Percentiles rank a stretch among this genome's conserved stretches.
Evolutionary conservation across 1,284 basidiomycete species (phyloP).

Genomic region (Ceratobasidium sp.): DNA sequence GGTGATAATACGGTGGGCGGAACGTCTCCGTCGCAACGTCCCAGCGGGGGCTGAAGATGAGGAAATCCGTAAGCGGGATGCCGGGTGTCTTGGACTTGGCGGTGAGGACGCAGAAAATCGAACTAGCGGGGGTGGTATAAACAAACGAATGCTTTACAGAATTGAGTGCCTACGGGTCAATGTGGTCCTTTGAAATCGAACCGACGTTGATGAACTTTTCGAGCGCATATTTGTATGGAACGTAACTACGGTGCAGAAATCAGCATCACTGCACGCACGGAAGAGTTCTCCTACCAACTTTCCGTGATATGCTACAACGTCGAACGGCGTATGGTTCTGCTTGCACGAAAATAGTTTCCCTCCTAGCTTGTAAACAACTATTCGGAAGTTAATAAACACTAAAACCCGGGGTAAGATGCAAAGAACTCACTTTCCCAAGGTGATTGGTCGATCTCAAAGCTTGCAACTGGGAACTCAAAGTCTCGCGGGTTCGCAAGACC

Average conservation of each 20-base stretch:
- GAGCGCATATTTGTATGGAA: conserved; percentile 74
- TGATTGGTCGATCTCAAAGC: conserved; percentile 66
- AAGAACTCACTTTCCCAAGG: conserved; percentile 60
- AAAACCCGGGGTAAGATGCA: neutral
- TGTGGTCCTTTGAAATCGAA: conserved; percentile 67
- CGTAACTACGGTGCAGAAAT: conserved; percentile 57
- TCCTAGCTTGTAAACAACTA: conserved; percentile 63
- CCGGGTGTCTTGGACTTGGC: conserved; percentile 64
- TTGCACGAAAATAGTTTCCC: conserved; percentile 63
- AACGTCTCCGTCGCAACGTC: conserved; percentile 62
- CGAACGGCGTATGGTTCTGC: conserved; percentile 73
- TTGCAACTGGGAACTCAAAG: conserved; percentile 67
- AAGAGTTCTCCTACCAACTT: conserved; percentile 54
- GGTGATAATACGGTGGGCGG: conserved; percentile 49
- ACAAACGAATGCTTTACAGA: neutral
- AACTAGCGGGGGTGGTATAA: conserved; percentile 58
- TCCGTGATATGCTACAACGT: conserved; percentile 74
- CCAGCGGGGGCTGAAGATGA: conserved; percentile 69
- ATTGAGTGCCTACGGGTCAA: conserved; percentile 60
- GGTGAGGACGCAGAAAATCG: conserved; percentile 68
- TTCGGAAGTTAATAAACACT: conserved; percentile 22
- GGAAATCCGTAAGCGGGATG: conserved; percentile 65
- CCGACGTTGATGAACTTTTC: conserved; percentile 71
- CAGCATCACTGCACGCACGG: conserved; percentile 54
- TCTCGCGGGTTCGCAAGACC: conserved; percentile 69